Percentiles rank a stretch among this genome's conserved stretches.
These are phyloP conservation scores for Blepharisma japonicum DNA, from an alignment of 73 alveolate genomes.

Conservation along the genomic window DNA sequence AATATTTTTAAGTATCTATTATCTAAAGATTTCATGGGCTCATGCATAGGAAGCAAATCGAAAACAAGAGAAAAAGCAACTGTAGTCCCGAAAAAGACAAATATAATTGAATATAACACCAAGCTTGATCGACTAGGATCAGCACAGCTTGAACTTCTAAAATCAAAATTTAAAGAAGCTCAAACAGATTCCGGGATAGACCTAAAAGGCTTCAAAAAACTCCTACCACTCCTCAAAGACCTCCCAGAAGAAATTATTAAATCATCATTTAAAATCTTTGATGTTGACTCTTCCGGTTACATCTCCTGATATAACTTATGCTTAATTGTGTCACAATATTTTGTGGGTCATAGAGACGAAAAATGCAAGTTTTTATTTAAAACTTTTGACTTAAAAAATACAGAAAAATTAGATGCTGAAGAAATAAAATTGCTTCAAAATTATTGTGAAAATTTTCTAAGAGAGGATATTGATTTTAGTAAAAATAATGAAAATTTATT, in stretches of 20 bases:
- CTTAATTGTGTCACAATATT: background rate
- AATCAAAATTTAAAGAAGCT: background rate
- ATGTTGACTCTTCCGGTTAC: too few species aligned
- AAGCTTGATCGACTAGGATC: background rate
- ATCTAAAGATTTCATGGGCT: background rate
- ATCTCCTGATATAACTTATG: background rate
- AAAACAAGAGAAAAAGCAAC: background rate
- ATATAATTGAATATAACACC: background rate
- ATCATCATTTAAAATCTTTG: background rate
- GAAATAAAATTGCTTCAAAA: background rate
- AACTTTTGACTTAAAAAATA: background rate
- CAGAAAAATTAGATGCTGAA: background rate
- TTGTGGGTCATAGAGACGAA: constrained; percentile 3
- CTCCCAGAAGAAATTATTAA: constrained; percentile 4
- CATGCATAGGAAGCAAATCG: background rate
- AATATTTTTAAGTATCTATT: too few species aligned
- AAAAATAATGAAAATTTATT: too few species aligned
- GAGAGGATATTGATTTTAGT: too few species aligned
- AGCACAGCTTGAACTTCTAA: background rate
- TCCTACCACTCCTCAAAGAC: background rate
- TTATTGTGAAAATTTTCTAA: too few species aligned
- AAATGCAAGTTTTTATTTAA: constrained; percentile 13
- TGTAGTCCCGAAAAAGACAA: background rate
- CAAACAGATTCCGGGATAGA: constrained; percentile 2
- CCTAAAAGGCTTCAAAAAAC: constrained; percentile 16